Percentiles rank a stretch among this genome's conserved stretches.
phyloP scores from a whole-genome alignment of 805 yeast genomes.

The Saturnispora saitoi region DNA sequence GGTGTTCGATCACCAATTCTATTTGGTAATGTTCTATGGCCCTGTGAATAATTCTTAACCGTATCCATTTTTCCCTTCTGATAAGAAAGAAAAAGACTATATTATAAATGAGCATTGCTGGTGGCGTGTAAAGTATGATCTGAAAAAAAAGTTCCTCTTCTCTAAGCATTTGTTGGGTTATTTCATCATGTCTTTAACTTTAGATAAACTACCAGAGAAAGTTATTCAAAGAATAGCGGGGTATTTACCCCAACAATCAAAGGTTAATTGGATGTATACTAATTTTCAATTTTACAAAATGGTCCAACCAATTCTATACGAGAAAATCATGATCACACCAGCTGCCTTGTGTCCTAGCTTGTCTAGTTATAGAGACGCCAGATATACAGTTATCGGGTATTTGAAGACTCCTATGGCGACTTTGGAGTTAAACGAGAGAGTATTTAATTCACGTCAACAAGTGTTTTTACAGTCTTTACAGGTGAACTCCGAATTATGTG shows the following conservation, averaged over 20 bases:
- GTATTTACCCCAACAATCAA: conserved; percentile 34
- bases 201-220: conserved; percentile 16
- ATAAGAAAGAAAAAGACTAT: too few species aligned
- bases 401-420: conserved; percentile 28
- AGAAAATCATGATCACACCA: conserved; percentile 29
- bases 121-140: neutral
- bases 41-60: too few species aligned
- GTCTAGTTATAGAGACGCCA: conserved; percentile 28
- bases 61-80: too few species aligned
- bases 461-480: conserved; percentile 32
- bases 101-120: neutral
- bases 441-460: conserved; percentile 32
- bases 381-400: conserved; percentile 33
- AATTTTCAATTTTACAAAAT: conserved; percentile 26
- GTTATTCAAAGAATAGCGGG: conserved; percentile 17
- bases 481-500: conserved; percentile 29
- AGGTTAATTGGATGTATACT: conserved; percentile 27
- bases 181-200: neutral
- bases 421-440: conserved; percentile 29
- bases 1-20: too few species aligned
- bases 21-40: too few species aligned
- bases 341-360: conserved; percentile 26
- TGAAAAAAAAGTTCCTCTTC: neutral
- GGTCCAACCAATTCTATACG: conserved; percentile 31
- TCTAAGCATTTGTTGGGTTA: conserved; percentile 4